These are phyloP conservation scores for Phytophthora pinifolia DNA, from an alignment of 352 stramenopile species.

Conservation along the genomic window DNA sequence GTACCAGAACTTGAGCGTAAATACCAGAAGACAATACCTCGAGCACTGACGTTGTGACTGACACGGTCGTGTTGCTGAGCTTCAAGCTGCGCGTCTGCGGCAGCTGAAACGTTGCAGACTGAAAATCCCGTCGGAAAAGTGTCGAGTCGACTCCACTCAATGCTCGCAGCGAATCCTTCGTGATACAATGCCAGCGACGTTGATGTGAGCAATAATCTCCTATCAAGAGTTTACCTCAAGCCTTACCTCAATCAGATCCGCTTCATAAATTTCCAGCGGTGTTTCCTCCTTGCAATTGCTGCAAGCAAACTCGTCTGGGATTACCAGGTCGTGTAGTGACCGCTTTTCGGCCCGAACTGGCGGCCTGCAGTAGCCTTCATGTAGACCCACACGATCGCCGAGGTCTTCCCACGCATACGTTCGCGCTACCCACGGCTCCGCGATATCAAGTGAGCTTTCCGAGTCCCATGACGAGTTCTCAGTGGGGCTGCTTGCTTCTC, in stretches of 20 bases:
- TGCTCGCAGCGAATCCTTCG: slow-evolving; percentile 56
- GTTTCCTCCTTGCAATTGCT: background rate
- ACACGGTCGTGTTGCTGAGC: slow-evolving; percentile 39
- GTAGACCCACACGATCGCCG: slow-evolving; percentile 29
- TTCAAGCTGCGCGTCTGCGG: slow-evolving; percentile 45
- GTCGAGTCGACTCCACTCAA: slow-evolving; percentile 68
- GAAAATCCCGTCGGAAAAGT: slow-evolving; percentile 45
- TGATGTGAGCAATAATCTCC: slow-evolving; percentile 6
- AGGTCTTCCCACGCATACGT: slow-evolving; percentile 50
- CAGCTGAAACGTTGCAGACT: slow-evolving; percentile 45
- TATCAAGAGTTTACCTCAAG: background rate
- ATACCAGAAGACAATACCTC: slow-evolving; percentile 26
- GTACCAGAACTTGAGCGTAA: background rate
- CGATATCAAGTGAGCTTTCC: slow-evolving; percentile 25
- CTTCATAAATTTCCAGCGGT: slow-evolving; percentile 51
- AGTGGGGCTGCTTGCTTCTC: slow-evolving; percentile 29
- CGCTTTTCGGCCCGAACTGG: slow-evolving; percentile 13
- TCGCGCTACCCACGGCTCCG: slow-evolving; percentile 30
- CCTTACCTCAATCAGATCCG: slow-evolving; percentile 59
- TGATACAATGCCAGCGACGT: background rate
- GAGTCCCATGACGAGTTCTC: slow-evolving; percentile 40
- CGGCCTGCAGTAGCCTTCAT: slow-evolving; percentile 21
- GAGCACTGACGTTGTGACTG: slow-evolving; percentile 43
- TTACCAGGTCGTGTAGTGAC: slow-evolving; percentile 25
- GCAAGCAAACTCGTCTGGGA: slow-evolving; percentile 22